Evolutionary conservation across 441 rosid species (phyloP).

Genomic region (Aleurites moluccanus): DNA sequence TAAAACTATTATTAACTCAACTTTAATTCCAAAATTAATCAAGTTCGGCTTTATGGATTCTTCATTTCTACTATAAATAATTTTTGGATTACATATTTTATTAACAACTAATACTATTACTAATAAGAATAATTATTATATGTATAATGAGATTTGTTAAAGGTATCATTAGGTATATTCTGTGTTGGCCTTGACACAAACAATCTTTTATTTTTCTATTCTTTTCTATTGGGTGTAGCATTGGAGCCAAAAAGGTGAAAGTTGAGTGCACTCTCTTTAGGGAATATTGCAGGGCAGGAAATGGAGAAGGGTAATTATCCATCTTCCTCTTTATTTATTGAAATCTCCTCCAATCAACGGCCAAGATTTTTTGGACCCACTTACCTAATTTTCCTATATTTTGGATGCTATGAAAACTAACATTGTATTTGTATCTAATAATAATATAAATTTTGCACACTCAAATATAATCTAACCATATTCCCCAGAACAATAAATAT

Average conservation of each 20-base stretch:
- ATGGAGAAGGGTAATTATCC: conserved; percentile 73
- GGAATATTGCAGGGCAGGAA: conserved; percentile 81
- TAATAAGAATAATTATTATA: neutral
- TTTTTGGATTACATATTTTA: no score
- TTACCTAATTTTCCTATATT: neutral
- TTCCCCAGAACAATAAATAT: no score
- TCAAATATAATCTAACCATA: no score
- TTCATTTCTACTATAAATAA: neutral
- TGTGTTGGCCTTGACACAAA: conserved; percentile 29
- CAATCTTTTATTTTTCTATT: conserved; percentile 13
- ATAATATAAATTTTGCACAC: no score
- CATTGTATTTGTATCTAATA: neutral
- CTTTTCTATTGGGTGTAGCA: conserved; percentile 48
- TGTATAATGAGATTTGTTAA: conserved; percentile 9
- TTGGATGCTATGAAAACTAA: neutral
- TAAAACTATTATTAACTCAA: no score
- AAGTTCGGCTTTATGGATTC: no score
- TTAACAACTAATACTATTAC: no score
- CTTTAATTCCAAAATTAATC: no score
- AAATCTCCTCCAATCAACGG: conserved; percentile 4
- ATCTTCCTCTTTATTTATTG: conserved; percentile 7
- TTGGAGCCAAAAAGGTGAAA: conserved; percentile 95
- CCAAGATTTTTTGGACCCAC: conserved; percentile 3
- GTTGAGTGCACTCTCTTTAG: conserved; percentile 76
- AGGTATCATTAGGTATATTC: conserved; percentile 42